phyloP scores from a whole-genome alignment of 805 yeast genomes.

The Saccharomycopsis sp. region DNA sequence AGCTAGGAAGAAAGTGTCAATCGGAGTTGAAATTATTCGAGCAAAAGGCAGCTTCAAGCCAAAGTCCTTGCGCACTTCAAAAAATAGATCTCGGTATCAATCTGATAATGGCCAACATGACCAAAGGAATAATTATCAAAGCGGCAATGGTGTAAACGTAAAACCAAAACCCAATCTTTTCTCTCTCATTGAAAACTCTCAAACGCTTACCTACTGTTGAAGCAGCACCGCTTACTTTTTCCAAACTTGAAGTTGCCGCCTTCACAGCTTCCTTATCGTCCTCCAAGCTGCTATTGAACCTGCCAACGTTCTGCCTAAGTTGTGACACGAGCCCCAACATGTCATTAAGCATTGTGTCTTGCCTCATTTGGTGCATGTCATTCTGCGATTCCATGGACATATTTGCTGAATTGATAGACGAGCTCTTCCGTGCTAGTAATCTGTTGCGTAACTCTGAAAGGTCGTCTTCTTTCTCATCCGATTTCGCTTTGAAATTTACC shows the following conservation, averaged over 20 bases:
- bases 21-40: too few relatives aligned
- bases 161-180: slow-evolving; percentile 19
- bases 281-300: slow-evolving; percentile 13
- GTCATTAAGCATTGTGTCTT: slow-evolving; percentile 16
- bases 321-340: slow-evolving; percentile 20
- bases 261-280: slow-evolving; percentile 11
- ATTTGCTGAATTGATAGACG: neutral
- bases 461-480: slow-evolving; percentile 5
- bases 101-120: slow-evolving; percentile 17
- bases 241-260: slow-evolving; percentile 7
- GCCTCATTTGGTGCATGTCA: slow-evolving; percentile 13
- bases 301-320: slow-evolving; percentile 9
- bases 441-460: slow-evolving; percentile 12
- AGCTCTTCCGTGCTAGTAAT: slow-evolving; percentile 8
- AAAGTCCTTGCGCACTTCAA: slow-evolving; percentile 2
- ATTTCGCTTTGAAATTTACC: neutral
- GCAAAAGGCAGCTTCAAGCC: too few relatives aligned
- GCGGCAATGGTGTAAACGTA: slow-evolving; percentile 14
- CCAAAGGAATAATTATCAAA: slow-evolving; percentile 13
- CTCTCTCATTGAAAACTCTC: slow-evolving; percentile 10
- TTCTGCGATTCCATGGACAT: slow-evolving; percentile 15
- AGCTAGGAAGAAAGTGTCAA: too few relatives aligned
- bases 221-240: slow-evolving; percentile 15
- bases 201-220: slow-evolving; percentile 11
- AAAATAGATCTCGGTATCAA: slow-evolving; percentile 11